These are phyloP conservation scores for Phytopythium sindhum DNA, from an alignment of 352 stramenopile genomes.

Conservation along the genomic window DNA sequence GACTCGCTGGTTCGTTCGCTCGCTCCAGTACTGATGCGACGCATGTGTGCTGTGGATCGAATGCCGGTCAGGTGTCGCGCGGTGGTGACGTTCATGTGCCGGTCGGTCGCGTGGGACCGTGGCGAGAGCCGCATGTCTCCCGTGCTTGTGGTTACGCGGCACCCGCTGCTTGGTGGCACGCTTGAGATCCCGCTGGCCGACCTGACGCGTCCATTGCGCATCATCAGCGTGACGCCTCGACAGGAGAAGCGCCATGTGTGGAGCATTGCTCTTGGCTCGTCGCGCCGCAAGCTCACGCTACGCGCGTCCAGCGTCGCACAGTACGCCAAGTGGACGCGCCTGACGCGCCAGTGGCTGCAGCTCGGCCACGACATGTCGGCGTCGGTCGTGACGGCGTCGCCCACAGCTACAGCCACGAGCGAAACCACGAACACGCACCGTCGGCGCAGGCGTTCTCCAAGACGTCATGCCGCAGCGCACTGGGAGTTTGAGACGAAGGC, in stretches of 20 bases:
- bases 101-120: slow-evolving; percentile 1
- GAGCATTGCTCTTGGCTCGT: not conserved
- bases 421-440: not conserved
- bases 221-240: not conserved
- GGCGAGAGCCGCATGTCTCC: not conserved
- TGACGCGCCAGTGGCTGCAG: slow-evolving; percentile 3
- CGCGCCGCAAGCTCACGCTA: not conserved
- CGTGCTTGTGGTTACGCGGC: slow-evolving; percentile 4
- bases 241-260: not conserved
- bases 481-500: not conserved
- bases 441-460: not conserved
- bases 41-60: not conserved
- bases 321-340: slow-evolving; percentile 7
- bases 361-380: slow-evolving; percentile 6
- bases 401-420: slow-evolving; percentile 1
- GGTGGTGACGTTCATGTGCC: slow-evolving; percentile 8
- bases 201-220: not conserved
- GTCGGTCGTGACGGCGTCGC: slow-evolving; percentile 2
- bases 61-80: slow-evolving; percentile 1
- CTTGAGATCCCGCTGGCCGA: slow-evolving; percentile 4
- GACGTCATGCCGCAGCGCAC: not conserved
- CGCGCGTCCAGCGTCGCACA: slow-evolving; percentile 8
- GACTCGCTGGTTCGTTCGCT: not conserved
- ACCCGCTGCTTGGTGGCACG: slow-evolving; percentile 5
- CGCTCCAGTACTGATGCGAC: not conserved